Evolutionary conservation across 352 stramenopile species (phyloP), one percentile per base, ranked within the genome.

Genomic region (Pythium monospermum): DNA sequence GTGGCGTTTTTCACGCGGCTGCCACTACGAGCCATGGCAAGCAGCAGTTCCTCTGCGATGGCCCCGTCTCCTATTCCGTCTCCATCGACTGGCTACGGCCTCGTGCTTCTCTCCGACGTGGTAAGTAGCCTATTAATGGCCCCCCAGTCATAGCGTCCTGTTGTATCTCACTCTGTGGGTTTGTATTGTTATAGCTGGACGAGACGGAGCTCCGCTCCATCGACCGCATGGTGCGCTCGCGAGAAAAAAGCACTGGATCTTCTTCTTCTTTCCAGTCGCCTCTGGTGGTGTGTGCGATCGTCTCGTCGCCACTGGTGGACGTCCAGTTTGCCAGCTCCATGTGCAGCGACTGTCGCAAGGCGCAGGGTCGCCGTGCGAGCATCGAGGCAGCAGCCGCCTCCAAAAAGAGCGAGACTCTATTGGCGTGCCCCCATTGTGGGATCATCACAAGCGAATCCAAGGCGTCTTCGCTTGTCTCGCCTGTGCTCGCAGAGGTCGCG

Each of bases 371-470:
- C 23, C 71, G 75, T 15, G 59, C 79, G 39, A 78, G 73, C 36
- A 45, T 50, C 26, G 72, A 69, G 36, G 26, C 60, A 11, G 21
- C 41, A 2, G 25, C 52, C 18, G 23, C 37, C 22, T 53, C 39
- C 41, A 53, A 54, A 18, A 40, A 30, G 28, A 11, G 46, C 11
- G 45, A 57, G 6, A 19, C 52, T 13, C 41, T 59, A 6, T 60
- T 78, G 4, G 73, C 69, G 28, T 89, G 78, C 59, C 78, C 75
- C 5, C 75, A 89, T 52, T 89, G 78, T 42, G 66, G 71, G 6
- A 66, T 76, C 47, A 41, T 81, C 41, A 68, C 69, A 10, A 38
- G 46, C 16, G 57, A 46, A 7, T 37, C 47, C 2, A 65, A 53
- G 16, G 36, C 52, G 7, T n/a, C n/a, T n/a, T n/a, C 54, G 8